These are phyloP conservation scores for Saccharomycopsis hybrid DNA, from an alignment of 1,139 yeast species.

Conservation along the genomic window DNA sequence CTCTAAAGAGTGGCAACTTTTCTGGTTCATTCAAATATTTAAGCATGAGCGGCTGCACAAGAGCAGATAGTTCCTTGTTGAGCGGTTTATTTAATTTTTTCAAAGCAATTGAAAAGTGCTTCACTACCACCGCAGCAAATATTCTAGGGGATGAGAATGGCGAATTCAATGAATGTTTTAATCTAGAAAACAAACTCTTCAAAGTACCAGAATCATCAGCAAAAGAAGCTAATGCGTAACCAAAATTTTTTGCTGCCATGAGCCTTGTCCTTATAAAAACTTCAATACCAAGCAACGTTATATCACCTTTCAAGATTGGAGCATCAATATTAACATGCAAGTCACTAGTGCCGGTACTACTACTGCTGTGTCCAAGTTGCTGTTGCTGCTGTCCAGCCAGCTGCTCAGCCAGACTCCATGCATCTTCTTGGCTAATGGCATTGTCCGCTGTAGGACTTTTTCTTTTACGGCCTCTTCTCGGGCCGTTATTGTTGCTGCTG, in stretches of 20 bases:
- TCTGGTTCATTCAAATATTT: slow-evolving; percentile 17
- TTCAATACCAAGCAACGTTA: slow-evolving; percentile 74
- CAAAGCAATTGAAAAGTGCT: slow-evolving; percentile 56
- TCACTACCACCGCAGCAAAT: slow-evolving; percentile 60
- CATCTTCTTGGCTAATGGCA: background rate
- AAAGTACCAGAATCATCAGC: slow-evolving; percentile 34
- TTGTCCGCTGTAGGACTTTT: slow-evolving; percentile 26
- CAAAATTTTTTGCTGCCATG: slow-evolving; percentile 72
- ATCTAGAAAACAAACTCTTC: slow-evolving; percentile 34
- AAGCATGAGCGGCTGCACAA: slow-evolving; percentile 12
- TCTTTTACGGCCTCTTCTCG: slow-evolving; percentile 28
- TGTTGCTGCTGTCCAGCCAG: too few species aligned
- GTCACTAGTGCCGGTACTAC: slow-evolving; percentile 30
- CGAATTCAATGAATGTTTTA: slow-evolving; percentile 42
- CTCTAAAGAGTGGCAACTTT: slow-evolving; percentile 58
- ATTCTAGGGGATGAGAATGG: slow-evolving; percentile 79
- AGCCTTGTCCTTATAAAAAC: slow-evolving; percentile 70
- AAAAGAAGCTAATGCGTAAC: slow-evolving; percentile 56
- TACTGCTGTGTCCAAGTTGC: background rate
- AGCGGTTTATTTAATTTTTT: slow-evolving; percentile 20
- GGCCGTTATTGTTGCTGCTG: slow-evolving; percentile 19
- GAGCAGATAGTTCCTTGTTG: background rate
- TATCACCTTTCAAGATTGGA: slow-evolving; percentile 88
- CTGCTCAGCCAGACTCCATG: too few species aligned
- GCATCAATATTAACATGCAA: slow-evolving; percentile 84